Evolutionary conservation across 768 basidiomycete genomes (phyloP), one percentile per base, ranked within the genome.

Genomic region (Pleurotus tuoliensis): DNA sequence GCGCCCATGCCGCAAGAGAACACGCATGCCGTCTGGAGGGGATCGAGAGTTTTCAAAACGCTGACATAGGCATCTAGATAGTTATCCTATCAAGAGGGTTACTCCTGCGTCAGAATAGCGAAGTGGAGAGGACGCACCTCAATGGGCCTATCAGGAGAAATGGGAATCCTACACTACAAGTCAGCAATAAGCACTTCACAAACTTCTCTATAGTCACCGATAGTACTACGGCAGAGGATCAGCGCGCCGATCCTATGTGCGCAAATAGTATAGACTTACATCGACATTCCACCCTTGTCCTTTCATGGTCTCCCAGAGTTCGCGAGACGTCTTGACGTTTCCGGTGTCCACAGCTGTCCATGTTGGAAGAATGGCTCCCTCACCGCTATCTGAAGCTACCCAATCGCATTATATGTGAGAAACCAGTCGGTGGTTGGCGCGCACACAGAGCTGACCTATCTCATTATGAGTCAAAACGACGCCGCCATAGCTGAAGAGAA

Each of bases 1-100:
- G 92, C 93, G 45, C 97, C 97, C 86, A 96, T 94, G 30, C 97
- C 96, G 67, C 96, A 98, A 48, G 90, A 94, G 69, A 98, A 98
- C 3, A 98, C 90, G 16, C 98, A 75, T 0, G 90, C 86, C 0
- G 93, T 94, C 15, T 76, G 76, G 3, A 87, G 72, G 2, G 96
- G 95, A 63, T 96, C 91, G 0, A 88, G 82, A 39, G 80, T 71
- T 59, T 84, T 83, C 57, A 99, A 88, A 34, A 96, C 86, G 3
- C 78, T 80, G 16, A 95, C 76, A 68, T 98, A 99, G 0, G 91
- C 90, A 69, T 98, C 97, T 15, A 99, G 83, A 69, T 99, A 98
- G 65, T 95, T 94, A 69, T 97, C 91, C 86, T 91, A 58, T 55
- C 53, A 48, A 40, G 39, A 24, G 16, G 34, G 38, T 22, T 52